A percentile compares a stretch with the other conserved stretches of the same genome.
phyloP scores from a whole-genome alignment of 73 alveolate genomes.

The Urostyla sp. region DNA sequence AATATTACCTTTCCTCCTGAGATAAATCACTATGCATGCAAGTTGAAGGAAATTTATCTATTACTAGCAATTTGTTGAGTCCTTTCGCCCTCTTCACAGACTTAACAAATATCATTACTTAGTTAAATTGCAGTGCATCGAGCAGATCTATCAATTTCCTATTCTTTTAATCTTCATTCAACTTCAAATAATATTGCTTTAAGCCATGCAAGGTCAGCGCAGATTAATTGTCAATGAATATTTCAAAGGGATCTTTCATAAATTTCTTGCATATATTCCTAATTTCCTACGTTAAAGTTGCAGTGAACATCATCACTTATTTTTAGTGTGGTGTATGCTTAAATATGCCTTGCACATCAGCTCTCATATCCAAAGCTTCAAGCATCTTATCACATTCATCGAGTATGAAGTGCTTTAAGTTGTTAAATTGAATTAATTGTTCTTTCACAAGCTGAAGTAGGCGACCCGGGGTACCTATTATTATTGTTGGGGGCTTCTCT shows the following conservation, averaged over 20 bases:
- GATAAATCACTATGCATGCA: slow-evolving; percentile 85
- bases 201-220: slow-evolving; percentile 92
- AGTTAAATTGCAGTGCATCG: slow-evolving; percentile 87
- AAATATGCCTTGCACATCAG: slow-evolving; percentile 97
- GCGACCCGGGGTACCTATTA: slow-evolving; percentile 86
- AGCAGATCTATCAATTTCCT: slow-evolving; percentile 84
- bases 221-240: slow-evolving; percentile 84
- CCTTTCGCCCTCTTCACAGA: slow-evolving; percentile 79
- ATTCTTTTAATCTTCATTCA: slow-evolving; percentile 91
- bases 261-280: slow-evolving; percentile 79
- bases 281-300: slow-evolving; percentile 76
- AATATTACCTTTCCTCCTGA: slow-evolving; percentile 86
- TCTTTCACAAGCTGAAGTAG: slow-evolving; percentile 54
- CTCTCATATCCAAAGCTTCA: slow-evolving; percentile 91
- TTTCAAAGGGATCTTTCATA: slow-evolving; percentile 89
- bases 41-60: slow-evolving; percentile 84
- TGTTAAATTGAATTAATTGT: slow-evolving; percentile 53
- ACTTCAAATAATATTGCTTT: slow-evolving; percentile 93
- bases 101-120: slow-evolving; percentile 92
- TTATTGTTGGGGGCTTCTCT: slow-evolving; percentile 70
- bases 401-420: slow-evolving; percentile 75
- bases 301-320: slow-evolving; percentile 98
- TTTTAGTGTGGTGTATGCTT: slow-evolving; percentile 93
- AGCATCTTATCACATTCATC: slow-evolving; percentile 98
- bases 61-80: slow-evolving; percentile 76